Percentiles rank a stretch among this genome's conserved stretches.
phyloP scores from a whole-genome alignment of 1,139 yeast species.

The Candida sp. region DNA sequence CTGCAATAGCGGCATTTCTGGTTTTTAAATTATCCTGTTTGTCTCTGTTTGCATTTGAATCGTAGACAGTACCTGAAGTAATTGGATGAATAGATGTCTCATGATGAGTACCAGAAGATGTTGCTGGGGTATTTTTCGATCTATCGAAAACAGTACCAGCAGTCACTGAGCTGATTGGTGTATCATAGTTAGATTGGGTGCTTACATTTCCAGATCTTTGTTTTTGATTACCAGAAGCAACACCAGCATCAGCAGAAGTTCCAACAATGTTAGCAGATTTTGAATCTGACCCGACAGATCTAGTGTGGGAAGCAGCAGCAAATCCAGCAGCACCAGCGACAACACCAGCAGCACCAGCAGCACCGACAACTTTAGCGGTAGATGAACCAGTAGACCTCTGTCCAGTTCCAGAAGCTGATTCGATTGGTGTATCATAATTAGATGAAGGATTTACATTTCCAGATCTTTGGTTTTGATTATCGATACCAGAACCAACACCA shows the following conservation, averaged over 20 bases:
- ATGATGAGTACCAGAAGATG: neutral
- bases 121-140: slow-evolving; percentile 2
- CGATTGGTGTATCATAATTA: neutral
- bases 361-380: slow-evolving; percentile 4
- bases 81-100: neutral
- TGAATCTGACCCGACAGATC: neutral
- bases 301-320: neutral
- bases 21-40: neutral
- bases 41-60: slow-evolving; percentile 6
- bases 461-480: slow-evolving; percentile 5
- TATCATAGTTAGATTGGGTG: slow-evolving; percentile 2
- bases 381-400: neutral
- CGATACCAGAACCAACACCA: slow-evolving; percentile 3
- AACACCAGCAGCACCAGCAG: slow-evolving; percentile 9
- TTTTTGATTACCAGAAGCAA: slow-evolving; percentile 4
- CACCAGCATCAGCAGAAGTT: slow-evolving; percentile 4
- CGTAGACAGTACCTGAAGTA: slow-evolving; percentile 5
- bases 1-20: slow-evolving; percentile 4
- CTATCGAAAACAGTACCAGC: slow-evolving; percentile 1
- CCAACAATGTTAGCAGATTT: slow-evolving; percentile 2
- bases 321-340: slow-evolving; percentile 10
- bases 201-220: slow-evolving; percentile 7
- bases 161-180: neutral
- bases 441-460: slow-evolving; percentile 5
- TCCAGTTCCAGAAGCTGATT: neutral